A percentile compares a stretch with the other conserved stretches of the same genome.
phyloP scores from a whole-genome alignment of 495 filamentous ascomycete genomes.

The Articulospora tetracladia region DNA sequence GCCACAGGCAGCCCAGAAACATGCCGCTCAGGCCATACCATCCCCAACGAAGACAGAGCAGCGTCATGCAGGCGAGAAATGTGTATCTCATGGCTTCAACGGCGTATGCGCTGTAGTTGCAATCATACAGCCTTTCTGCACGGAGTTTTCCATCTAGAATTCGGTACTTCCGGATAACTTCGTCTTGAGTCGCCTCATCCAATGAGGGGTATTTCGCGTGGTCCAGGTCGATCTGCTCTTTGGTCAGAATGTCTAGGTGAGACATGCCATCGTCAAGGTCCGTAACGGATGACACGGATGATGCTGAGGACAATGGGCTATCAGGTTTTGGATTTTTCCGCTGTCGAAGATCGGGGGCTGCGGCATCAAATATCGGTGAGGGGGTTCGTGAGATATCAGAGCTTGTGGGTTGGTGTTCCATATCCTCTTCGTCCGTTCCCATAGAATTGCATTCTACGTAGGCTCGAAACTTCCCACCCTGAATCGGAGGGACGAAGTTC shows the following conservation, averaged over 20 bases:
- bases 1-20: slow-evolving; percentile 85
- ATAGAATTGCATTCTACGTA: slow-evolving; percentile 34
- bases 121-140: slow-evolving; percentile 75
- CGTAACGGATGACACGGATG: slow-evolving; percentile 37
- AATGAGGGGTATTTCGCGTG: slow-evolving; percentile 77
- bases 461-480: slow-evolving; percentile 78
- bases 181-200: slow-evolving; percentile 68
- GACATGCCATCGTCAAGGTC: slow-evolving; percentile 50
- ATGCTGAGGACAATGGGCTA: slow-evolving; percentile 10
- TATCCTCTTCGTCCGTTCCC: slow-evolving; percentile 32
- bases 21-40: slow-evolving; percentile 76
- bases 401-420: slow-evolving; percentile 39
- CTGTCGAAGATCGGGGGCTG: slow-evolving; percentile 30
- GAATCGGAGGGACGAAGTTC: slow-evolving; percentile 90
- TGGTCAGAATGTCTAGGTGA: slow-evolving; percentile 71
- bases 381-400: slow-evolving; percentile 46
- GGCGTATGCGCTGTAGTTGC: slow-evolving; percentile 79
- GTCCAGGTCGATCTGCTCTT: slow-evolving; percentile 71
- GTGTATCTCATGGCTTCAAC: slow-evolving; percentile 74
- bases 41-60: slow-evolving; percentile 60
- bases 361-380: slow-evolving; percentile 64
- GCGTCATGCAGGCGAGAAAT: slow-evolving; percentile 59
- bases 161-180: slow-evolving; percentile 78
- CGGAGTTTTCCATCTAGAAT: slow-evolving; percentile 64
- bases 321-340: slow-evolving; percentile 15